phyloP scores from a whole-genome alignment of 306 rosid genomes.

The Gleditsia sinensis region DNA sequence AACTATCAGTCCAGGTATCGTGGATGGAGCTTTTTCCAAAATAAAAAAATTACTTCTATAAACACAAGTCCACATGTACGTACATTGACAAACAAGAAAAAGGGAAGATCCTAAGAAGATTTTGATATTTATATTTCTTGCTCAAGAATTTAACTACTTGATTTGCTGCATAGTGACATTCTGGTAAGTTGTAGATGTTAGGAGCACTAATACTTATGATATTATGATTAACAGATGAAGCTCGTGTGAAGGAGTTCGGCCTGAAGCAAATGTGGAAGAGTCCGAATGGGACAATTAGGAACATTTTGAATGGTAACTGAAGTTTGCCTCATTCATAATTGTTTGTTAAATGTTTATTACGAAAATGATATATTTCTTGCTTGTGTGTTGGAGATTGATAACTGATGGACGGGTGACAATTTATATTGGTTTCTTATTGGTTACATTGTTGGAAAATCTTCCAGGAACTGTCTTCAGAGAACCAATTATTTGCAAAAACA shows the following conservation, averaged over 20 bases:
- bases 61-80: not conserved
- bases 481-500: slow-evolving; percentile 92
- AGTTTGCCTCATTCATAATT: slow-evolving; percentile 9
- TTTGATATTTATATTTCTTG: not conserved
- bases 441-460: slow-evolving; percentile 4
- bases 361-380: slow-evolving; percentile 25
- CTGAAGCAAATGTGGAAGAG: slow-evolving; percentile 97
- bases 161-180: slow-evolving; percentile 12
- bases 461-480: slow-evolving; percentile 99
- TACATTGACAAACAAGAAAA: slow-evolving; percentile 18
- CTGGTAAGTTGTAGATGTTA: slow-evolving; percentile 1
- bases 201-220: slow-evolving; percentile 28
- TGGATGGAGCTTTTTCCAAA: not conserved
- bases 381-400: not conserved
- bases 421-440: slow-evolving; percentile 20
- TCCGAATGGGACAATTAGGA: slow-evolving; percentile 98
- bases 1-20: slow-evolving; percentile 93
- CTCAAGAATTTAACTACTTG: slow-evolving; percentile 12
- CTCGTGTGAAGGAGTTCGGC: slow-evolving; percentile 81
- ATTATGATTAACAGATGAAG: slow-evolving; percentile 73
- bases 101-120: not conserved
- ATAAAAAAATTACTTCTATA: slow-evolving; percentile 14
- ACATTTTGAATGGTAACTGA: slow-evolving; percentile 83
- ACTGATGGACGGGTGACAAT: not conserved
- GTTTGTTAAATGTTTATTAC: slow-evolving; percentile 16